Evolutionary conservation across 345 rosid species (phyloP).

Genomic region (Zanthoxylum bungeanum): DNA sequence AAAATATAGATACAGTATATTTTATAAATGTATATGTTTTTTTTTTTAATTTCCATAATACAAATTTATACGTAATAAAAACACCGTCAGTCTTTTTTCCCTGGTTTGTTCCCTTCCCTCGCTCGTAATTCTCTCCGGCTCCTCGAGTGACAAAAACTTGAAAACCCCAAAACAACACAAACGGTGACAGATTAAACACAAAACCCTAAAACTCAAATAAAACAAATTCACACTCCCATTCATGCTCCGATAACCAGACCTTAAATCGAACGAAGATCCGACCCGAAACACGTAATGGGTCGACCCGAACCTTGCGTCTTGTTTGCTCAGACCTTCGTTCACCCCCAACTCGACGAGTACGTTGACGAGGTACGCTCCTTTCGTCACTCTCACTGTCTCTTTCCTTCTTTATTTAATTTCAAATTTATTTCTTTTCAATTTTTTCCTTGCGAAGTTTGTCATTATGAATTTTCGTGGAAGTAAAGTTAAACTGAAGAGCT

Average conservation of each 20-base stretch:
- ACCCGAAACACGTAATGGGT: conserved; percentile 42
- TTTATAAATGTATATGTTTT: too few relatives aligned
- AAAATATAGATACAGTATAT: too few relatives aligned
- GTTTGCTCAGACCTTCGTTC: conserved; percentile 91
- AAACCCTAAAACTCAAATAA: too few relatives aligned
- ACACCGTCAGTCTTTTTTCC: too few relatives aligned
- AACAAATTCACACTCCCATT: neutral
- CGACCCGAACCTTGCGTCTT: conserved; percentile 92
- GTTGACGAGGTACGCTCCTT: conserved; percentile 76
- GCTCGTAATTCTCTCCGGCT: too few relatives aligned
- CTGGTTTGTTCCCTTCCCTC: too few relatives aligned
- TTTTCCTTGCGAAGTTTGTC: neutral
- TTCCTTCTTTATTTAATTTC: neutral
- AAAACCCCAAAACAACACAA: neutral
- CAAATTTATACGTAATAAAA: too few relatives aligned
- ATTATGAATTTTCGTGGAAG: neutral
- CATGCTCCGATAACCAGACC: neutral
- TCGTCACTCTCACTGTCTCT: neutral
- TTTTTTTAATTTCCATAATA: too few relatives aligned
- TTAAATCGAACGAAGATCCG: neutral
- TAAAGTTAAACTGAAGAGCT: neutral
- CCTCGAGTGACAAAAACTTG: neutral
- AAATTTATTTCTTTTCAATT: neutral
- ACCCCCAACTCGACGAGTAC: conserved; percentile 92
- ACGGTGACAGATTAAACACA: neutral